Evolutionary conservation across 2,329 filamentous ascomycete genomes (phyloP), one percentile per base, ranked within the genome.

Genomic region (Paraconiothyrium brasiliense): DNA sequence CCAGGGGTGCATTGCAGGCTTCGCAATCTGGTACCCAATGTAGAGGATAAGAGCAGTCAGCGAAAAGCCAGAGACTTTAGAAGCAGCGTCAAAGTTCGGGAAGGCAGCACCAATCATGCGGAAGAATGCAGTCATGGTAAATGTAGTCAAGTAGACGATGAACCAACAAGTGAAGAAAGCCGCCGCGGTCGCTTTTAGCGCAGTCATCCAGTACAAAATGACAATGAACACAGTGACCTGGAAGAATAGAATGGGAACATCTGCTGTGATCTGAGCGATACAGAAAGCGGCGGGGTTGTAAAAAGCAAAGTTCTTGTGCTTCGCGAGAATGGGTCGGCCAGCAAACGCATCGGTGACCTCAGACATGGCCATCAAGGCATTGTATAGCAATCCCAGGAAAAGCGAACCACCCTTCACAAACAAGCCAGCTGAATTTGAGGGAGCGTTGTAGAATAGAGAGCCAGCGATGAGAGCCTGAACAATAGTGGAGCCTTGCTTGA

Each of bases 121-220:
- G 84, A 95, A 95, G 60, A 93, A 85, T 84, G 92, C 92, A 27
- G 90, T 93, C 91, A 94, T 94, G 58, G 86, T 84, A 70, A 96
- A 69, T 0, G 90, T 90, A 0, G 86, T 87, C 59, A 85, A 73
- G 78, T 93, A 92, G 1, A 87, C 88, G 68, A 93, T 84, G 56
- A 96, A 82, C 67, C 92, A 79, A 84, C 90, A 95, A 77, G 92
- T 90, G 82, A 97, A 97, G 82, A 95, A 97, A 0, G 89, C 81
- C 0, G 87, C 90, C 0, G 91, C 82, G 51, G 90, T 88, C 41
- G 90, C 85, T 56, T 90, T 87, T 41, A 97, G 81, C 62, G 91
- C 90, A 0, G 90, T 89, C 87, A 97, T 89, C 78, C 96, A 97
- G 80, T 97, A 97, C 3, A 97, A 78, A 0, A 87, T 84, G 0